phyloP scores from a whole-genome alignment of 148 eudicot species.

The Silene latifolia region DNA sequence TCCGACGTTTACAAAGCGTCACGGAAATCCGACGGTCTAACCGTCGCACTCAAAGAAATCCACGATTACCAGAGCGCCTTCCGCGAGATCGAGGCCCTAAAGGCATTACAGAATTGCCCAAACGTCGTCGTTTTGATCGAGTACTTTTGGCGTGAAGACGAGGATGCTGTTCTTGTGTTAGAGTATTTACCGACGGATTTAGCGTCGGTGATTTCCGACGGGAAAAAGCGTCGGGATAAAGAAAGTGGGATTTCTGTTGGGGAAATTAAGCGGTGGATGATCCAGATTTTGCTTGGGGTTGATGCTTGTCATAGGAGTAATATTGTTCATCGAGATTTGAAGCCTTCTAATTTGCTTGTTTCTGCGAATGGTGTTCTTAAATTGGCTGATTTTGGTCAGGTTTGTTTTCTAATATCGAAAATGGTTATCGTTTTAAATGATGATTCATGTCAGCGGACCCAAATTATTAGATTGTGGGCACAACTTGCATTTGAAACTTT shows the following conservation, averaged over 20 bases:
- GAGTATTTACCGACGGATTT: slow-evolving; percentile 68
- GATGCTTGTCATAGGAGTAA: slow-evolving; percentile 83
- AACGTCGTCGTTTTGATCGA: slow-evolving; percentile 74
- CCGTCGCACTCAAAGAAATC: slow-evolving; percentile 81
- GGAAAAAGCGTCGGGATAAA: slow-evolving; percentile 36
- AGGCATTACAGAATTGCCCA: slow-evolving; percentile 52
- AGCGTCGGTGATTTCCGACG: slow-evolving; percentile 44
- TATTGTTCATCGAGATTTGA: slow-evolving; percentile 84
- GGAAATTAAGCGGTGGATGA: slow-evolving; percentile 82
- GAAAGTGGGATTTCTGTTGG: slow-evolving; percentile 39
- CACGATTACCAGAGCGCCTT: slow-evolving; percentile 75
- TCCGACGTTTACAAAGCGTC: slow-evolving; percentile 74
- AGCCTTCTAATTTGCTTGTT: slow-evolving; percentile 80
- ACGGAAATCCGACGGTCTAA: slow-evolving; percentile 43
- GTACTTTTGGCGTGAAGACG: slow-evolving; percentile 75
- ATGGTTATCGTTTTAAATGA: no score
- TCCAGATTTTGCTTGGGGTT: slow-evolving; percentile 72
- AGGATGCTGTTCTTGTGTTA: slow-evolving; percentile 81
- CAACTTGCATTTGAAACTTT: no score
- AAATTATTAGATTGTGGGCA: no score
- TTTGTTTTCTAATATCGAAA: slow-evolving; percentile 11
- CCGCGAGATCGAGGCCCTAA: slow-evolving; percentile 85
- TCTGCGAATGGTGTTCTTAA: slow-evolving; percentile 74
- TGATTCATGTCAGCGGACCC: no score
- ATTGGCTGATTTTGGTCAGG: slow-evolving; percentile 97